Evolutionary conservation across 805 yeast genomes (phyloP).

Genomic region (Suhomyces kilbournensis): DNA sequence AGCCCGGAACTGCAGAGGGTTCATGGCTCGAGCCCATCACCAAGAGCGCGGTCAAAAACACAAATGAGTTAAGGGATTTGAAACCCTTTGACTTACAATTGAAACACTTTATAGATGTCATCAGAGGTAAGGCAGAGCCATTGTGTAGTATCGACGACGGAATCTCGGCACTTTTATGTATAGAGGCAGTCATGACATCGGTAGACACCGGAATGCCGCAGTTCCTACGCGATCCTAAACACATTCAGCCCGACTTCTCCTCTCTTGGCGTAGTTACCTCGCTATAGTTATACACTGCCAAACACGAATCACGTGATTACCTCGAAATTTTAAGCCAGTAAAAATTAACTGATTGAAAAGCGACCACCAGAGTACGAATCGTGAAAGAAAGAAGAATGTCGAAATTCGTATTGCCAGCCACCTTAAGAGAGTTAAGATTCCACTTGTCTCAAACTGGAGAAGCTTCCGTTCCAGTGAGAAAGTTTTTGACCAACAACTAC

Average conservation of each 20-base stretch:
- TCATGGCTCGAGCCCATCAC: slow-evolving; percentile 30
- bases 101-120: slow-evolving; percentile 36
- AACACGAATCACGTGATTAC: background rate
- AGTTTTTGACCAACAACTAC: slow-evolving; percentile 61
- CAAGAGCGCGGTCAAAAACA: slow-evolving; percentile 5
- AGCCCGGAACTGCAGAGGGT: slow-evolving; percentile 15
- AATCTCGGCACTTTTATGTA: slow-evolving; percentile 30
- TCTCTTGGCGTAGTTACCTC: slow-evolving; percentile 1
- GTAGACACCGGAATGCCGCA: slow-evolving; percentile 32
- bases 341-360: slow-evolving; percentile 7
- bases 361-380: background rate
- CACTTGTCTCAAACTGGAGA: slow-evolving; percentile 80
- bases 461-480: slow-evolving; percentile 62
- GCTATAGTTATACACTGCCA: background rate
- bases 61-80: slow-evolving; percentile 6
- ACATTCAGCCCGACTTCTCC: slow-evolving; percentile 6
- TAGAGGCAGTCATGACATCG: slow-evolving; percentile 33
- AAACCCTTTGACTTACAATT: slow-evolving; percentile 39
- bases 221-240: slow-evolving; percentile 9
- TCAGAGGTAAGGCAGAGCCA: slow-evolving; percentile 25
- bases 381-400: slow-evolving; percentile 27
- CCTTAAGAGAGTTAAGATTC: slow-evolving; percentile 76
- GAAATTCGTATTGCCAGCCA: slow-evolving; percentile 45
- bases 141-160: slow-evolving; percentile 34
- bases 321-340: slow-evolving; percentile 8